Percentiles rank a stretch among this genome's conserved stretches.
Conservation (phyloP, 768 basidiomycete species). For the Termitomyces sp. region DNA sequence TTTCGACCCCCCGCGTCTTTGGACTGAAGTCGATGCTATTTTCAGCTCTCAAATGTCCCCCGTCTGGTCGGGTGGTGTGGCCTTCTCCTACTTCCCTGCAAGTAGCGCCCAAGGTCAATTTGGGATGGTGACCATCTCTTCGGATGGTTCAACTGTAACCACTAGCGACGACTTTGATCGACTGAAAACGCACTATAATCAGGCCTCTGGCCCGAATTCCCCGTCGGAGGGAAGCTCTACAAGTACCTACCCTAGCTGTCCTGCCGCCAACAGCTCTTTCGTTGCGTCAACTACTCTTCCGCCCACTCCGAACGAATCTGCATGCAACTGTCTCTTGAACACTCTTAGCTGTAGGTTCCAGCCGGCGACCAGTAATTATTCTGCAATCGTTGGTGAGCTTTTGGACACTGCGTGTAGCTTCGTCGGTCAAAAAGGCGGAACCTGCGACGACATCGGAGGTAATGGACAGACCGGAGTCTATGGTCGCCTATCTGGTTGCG, state of each 20-base stretch:
- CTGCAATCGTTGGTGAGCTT: conserved; percentile 54
- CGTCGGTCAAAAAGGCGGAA: conserved; percentile 57
- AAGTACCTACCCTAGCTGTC: conserved; percentile 61
- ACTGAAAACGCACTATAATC: conserved; percentile 58
- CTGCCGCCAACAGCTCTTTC: conserved; percentile 53
- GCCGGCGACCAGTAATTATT: conserved; percentile 58
- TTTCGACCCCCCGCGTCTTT: conserved; percentile 56
- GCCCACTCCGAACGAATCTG: conserved; percentile 75
- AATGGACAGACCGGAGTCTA: conserved; percentile 76
- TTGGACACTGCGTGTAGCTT: conserved; percentile 73
- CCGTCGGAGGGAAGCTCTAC: conserved; percentile 46
- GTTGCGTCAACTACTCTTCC: conserved; percentile 70
- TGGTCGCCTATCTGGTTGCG: conserved; percentile 73
- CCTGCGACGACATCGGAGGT: conserved; percentile 66
- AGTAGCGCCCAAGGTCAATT: conserved; percentile 68
- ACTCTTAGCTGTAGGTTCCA: conserved; percentile 73
- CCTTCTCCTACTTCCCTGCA: conserved; percentile 89
- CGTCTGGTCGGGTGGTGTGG: conserved; percentile 86
- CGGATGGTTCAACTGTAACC: conserved; percentile 64
- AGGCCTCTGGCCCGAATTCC: conserved; percentile 55
- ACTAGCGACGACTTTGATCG: conserved; percentile 64
- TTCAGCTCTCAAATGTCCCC: conserved; percentile 70
- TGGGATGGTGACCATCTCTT: conserved; percentile 78
- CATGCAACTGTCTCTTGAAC: conserved; percentile 73
- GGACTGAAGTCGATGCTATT: conserved; percentile 76